These are phyloP conservation scores for Aspergillus ruber DNA, from an alignment of 2,329 filamentous ascomycete genomes.

Conservation along the genomic window DNA sequence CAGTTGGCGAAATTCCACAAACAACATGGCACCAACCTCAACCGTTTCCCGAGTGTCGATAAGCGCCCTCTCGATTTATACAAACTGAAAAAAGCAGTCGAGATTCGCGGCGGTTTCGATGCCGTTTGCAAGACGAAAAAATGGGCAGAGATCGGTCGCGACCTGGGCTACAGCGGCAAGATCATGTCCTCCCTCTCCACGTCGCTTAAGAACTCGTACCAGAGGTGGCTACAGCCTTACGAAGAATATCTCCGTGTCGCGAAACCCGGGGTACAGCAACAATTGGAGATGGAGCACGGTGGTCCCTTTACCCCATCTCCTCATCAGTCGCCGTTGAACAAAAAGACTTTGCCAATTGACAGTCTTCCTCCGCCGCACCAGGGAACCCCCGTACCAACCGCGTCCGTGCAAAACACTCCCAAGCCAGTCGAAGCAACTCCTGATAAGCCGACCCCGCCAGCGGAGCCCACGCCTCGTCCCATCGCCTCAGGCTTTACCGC, in stretches of 20 bases:
- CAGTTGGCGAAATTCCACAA: conserved; percentile 95
- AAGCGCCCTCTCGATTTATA: conserved; percentile 95
- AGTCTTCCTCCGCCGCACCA: conserved; percentile 46
- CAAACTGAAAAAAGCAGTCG: conserved; percentile 92
- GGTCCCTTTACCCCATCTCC: conserved; percentile 80
- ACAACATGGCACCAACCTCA: conserved; percentile 88
- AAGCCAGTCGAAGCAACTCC: conserved; percentile 31
- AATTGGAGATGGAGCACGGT: conserved; percentile 86
- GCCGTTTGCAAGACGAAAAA: conserved; percentile 97
- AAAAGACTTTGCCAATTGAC: conserved; percentile 30
- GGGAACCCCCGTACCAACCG: conserved; percentile 62
- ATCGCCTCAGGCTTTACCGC: conserved; percentile 58
- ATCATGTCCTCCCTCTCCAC: conserved; percentile 99
- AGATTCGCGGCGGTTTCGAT: conserved; percentile 88
- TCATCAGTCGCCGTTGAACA: conserved; percentile 65
- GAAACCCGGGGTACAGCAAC: conserved; percentile 94
- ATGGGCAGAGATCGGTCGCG: conserved; percentile 96
- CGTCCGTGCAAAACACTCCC: conserved; percentile 51
- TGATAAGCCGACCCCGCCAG: conserved; percentile 28
- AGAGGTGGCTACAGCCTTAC: conserved; percentile 93
- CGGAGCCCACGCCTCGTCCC: conserved; percentile 34
- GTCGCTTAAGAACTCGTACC: conserved; percentile 95
- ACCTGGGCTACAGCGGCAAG: conserved; percentile 95
- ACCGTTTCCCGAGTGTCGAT: conserved; percentile 91
- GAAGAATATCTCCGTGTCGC: conserved; percentile 87